Evolutionary conservation across 2,329 filamentous ascomycete genomes (phyloP).

Genomic region (Stemphylium vesicarium): DNA sequence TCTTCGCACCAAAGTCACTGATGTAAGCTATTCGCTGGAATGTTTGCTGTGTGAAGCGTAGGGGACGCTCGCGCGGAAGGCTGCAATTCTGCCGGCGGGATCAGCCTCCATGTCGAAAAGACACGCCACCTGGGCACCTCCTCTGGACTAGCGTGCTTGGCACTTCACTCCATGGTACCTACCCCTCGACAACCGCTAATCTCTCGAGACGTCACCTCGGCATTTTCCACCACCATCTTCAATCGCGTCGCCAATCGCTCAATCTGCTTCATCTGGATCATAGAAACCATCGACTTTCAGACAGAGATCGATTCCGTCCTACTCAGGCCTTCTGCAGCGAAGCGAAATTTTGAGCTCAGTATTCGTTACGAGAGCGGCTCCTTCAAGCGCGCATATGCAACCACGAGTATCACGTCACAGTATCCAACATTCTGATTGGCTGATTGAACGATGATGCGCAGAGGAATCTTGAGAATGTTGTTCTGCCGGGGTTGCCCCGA

Average conservation of each 20-base stretch:
- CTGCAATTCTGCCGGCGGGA: not conserved
- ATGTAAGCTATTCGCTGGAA: too few relatives aligned
- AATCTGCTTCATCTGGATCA: constrained; percentile 2
- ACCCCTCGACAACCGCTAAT: not conserved
- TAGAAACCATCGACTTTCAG: not conserved
- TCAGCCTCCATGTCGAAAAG: not conserved
- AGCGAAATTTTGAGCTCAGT: constrained; percentile 3
- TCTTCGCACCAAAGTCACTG: too few relatives aligned
- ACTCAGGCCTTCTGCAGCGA: constrained; percentile 5
- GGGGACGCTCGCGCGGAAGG: not conserved
- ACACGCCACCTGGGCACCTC: not conserved
- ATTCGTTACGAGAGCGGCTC: not conserved
- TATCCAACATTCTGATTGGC: not conserved
- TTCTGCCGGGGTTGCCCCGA: not conserved
- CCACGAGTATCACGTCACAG: constrained; percentile 1
- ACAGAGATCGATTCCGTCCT: constrained; percentile 1
- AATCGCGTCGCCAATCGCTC: constrained; percentile 8
- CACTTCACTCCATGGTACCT: not conserved
- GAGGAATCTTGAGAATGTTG: not conserved
- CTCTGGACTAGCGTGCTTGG: constrained; percentile 6
- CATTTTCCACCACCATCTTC: not conserved
- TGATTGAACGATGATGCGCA: not conserved
- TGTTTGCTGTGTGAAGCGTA: not conserved
- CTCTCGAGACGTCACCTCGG: not conserved
- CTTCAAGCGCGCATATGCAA: constrained; percentile 11